Base-by-base conservation (phyloP, 192 early-diverging fungal species). In the Rhizophagus clarus region DNA sequence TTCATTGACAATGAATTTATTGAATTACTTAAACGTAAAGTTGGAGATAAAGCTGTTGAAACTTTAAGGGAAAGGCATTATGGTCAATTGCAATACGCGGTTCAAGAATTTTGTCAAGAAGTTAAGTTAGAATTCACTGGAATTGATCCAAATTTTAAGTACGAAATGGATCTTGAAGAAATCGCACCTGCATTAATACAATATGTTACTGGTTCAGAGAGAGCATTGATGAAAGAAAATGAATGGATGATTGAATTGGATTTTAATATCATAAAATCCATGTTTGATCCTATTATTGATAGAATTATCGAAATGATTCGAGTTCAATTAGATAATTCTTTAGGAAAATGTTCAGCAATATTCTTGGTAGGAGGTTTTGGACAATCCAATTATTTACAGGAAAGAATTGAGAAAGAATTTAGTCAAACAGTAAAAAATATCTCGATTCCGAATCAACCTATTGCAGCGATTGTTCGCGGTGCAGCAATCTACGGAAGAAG, bases 331-430 rank as follows among this genome's bases (percentile, higher is more conserved):
- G 76, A 84, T 32, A 83, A 87, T 69, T 81, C 85, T 10, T 10
- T 8, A 42, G 76, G 81, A 28, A 71, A 76, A 12, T 79, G 87
- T 24, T 84, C 87, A 31, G 87, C 88, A n/a, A 84, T 90, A 34
- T 86, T 90, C 45, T 62, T 90, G 49, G 87, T 88, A 9, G 88
- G 88, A 80, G 88, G 88, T 0, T 90, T 90, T 76, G 85, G 88
- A 17, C 82, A 85, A 0, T 88, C 87, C 7, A 84, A 85, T 8
- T 89, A 89, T 73, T 67, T 89, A 15, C 84, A 84, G 49, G 83
- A 85, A 42, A 84, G 87, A 28, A 84, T 88, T 10, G 82, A 85
- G 26, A 67, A 88, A 67, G 84, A 87, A 62, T 88, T 88, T 81
- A 79, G 81, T 9, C 61, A 77, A 49, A 79, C 81, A 5, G 83